Conservation (phyloP, 176 grass and related monocot genomes). For the Saccharum officinarum region DNA sequence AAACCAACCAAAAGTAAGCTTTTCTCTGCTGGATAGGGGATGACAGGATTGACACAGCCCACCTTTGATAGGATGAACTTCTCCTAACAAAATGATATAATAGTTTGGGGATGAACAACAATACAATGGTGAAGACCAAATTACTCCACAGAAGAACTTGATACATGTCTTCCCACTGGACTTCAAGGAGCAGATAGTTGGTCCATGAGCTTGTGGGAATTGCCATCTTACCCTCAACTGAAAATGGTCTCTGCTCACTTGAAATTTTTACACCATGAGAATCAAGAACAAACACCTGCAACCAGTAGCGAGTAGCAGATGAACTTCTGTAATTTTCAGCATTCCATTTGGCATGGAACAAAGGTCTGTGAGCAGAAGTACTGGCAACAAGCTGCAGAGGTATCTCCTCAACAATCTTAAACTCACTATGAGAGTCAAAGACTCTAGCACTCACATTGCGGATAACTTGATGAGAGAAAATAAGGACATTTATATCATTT, state of each 20-base stretch:
- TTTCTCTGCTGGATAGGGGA: constrained; percentile 46
- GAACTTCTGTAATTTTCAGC: constrained; percentile 72
- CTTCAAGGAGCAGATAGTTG: constrained; percentile 66
- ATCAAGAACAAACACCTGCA: constrained; percentile 72
- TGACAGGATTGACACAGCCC: constrained; percentile 44
- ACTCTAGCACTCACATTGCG: constrained; percentile 77
- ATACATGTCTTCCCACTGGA: constrained; percentile 81
- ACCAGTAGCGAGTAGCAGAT: constrained; percentile 69
- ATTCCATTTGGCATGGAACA: constrained; percentile 91
- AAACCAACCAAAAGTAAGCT: constrained; percentile 50
- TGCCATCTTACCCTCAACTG: constrained; percentile 58
- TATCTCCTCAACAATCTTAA: constrained; percentile 84
- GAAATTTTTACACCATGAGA: constrained; percentile 48
- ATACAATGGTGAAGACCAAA: constrained; percentile 48
- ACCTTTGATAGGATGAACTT: constrained; percentile 44
- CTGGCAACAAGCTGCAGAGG: constrained; percentile 52
- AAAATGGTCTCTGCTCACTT: constrained; percentile 70
- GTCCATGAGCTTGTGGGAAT: constrained; percentile 41
- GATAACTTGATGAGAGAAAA: constrained; percentile 63
- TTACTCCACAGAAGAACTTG: constrained; percentile 66
- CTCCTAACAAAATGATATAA: constrained; percentile 46
- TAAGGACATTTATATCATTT: constrained; percentile 91
- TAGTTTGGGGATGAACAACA: constrained; percentile 58
- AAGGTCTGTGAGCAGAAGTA: constrained; percentile 40
- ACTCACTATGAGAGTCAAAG: constrained; percentile 73